Evolutionary conservation across 1,284 basidiomycete species (phyloP).

Genomic region (Lentinus polychrous): DNA sequence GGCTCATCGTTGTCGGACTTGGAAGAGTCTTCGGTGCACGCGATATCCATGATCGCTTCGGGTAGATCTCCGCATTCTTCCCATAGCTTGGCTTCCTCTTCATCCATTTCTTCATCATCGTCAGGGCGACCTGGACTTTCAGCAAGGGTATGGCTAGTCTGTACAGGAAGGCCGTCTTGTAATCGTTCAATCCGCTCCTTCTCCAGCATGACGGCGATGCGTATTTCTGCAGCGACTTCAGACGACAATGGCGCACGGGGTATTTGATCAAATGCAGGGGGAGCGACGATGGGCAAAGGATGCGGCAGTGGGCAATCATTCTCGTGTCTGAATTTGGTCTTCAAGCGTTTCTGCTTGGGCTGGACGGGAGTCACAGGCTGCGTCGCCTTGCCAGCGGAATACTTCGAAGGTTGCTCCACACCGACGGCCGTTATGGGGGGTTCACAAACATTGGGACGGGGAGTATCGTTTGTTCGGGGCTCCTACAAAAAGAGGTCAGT

Average conservation of each 20-base stretch:
- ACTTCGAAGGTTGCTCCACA: not conserved
- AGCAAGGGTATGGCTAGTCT: not conserved
- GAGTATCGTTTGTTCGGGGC: not conserved
- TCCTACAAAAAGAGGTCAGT: not conserved
- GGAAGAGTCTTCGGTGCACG: not conserved
- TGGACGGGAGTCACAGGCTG: constrained; percentile 16
- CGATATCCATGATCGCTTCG: not conserved
- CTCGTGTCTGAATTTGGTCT: not conserved
- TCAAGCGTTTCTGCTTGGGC: not conserved
- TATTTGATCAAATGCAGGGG: constrained; percentile 30
- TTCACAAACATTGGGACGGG: too few species aligned
- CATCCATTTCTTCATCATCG: constrained; percentile 1
- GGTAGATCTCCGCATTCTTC: not conserved
- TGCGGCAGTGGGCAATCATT: not conserved
- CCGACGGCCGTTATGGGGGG: too few species aligned
- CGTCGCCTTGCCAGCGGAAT: constrained; percentile 11
- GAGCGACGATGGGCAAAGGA: constrained; percentile 46
- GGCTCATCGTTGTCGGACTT: not conserved
- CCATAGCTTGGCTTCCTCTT: constrained; percentile 3
- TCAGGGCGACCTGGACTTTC: not conserved
- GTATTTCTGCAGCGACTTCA: constrained; percentile 36
- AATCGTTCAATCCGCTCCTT: constrained; percentile 33
- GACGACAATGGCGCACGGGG: constrained; percentile 28
- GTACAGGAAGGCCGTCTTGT: constrained; percentile 24
- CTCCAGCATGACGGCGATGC: constrained; percentile 33